These are phyloP conservation scores for Tetrapisispora nanseiensis DNA, from an alignment of 805 yeast species.

Conservation along the genomic window DNA sequence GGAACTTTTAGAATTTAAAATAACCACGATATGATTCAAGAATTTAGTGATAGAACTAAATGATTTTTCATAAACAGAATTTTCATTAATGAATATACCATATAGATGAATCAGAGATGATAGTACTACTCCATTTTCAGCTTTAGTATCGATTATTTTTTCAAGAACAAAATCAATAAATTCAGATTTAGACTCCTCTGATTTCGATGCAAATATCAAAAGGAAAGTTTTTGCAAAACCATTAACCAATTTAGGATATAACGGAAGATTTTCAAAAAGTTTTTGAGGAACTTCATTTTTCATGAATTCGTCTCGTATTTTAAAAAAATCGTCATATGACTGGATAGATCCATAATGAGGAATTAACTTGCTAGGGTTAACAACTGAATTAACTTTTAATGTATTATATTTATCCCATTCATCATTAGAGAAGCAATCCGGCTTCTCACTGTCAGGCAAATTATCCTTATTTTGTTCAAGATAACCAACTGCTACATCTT, in stretches of 20 bases:
- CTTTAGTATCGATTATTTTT: slow-evolving; percentile 31
- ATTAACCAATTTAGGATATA: slow-evolving; percentile 32
- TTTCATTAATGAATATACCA: slow-evolving; percentile 35
- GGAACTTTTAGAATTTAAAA: slow-evolving; percentile 30
- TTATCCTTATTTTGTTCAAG: slow-evolving; percentile 29
- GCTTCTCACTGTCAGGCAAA: slow-evolving; percentile 15
- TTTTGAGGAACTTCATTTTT: slow-evolving; percentile 31
- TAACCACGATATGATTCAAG: slow-evolving; percentile 29
- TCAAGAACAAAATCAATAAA: slow-evolving; percentile 32
- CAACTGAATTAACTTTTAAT: slow-evolving; percentile 14
- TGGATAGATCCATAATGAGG: slow-evolving; percentile 33
- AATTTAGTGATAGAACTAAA: slow-evolving; percentile 30
- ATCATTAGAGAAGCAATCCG: slow-evolving; percentile 21
- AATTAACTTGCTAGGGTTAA: slow-evolving; percentile 23
- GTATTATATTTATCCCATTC: slow-evolving; percentile 25
- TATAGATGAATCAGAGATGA: slow-evolving; percentile 36
- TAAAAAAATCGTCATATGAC: slow-evolving; percentile 34
- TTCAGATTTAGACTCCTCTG: slow-evolving; percentile 26
- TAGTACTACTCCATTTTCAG: slow-evolving; percentile 23
- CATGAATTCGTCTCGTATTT: slow-evolving; percentile 31
- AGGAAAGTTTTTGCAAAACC: slow-evolving; percentile 34
- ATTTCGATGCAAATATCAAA: slow-evolving; percentile 27
- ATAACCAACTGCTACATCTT: slow-evolving; percentile 23
- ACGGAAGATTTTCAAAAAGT: slow-evolving; percentile 35
- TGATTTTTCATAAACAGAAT: slow-evolving; percentile 30